phyloP scores from a whole-genome alignment of 352 stramenopile species.

The Phytophthora parvispora region DNA sequence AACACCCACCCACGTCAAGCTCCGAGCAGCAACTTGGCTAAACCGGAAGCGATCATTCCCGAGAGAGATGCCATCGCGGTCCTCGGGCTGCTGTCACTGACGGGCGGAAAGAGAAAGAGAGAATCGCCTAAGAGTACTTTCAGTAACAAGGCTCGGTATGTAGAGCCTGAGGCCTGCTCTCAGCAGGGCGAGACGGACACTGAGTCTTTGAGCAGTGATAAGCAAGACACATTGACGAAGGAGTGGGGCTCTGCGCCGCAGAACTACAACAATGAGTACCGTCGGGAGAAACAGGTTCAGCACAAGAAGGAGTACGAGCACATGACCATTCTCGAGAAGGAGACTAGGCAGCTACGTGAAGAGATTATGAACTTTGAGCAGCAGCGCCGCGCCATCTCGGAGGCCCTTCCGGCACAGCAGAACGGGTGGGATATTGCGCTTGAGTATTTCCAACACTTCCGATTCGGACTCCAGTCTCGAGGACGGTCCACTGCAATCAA shows the following conservation, averaged over 20 bases:
- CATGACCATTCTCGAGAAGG: conserved; percentile 11
- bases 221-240: not conserved
- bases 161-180: not conserved
- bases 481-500: conserved; percentile 1
- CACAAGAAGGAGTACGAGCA: conserved; percentile 11
- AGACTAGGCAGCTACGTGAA: conserved; percentile 13
- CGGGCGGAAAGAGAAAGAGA: conserved; percentile 9
- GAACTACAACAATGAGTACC: not conserved
- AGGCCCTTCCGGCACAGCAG: not conserved
- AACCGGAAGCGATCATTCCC: not conserved
- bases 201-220: conserved; percentile 19
- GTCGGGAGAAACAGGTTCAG: not conserved
- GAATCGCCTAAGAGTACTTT: not conserved
- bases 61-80: conserved; percentile 17
- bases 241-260: not conserved
- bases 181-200: conserved; percentile 19
- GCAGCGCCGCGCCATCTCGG: not conserved
- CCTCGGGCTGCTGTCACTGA: conserved; percentile 17
- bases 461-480: conserved; percentile 8
- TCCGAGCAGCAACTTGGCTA: not conserved
- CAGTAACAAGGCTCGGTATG: not conserved
- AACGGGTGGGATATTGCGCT: conserved; percentile 18
- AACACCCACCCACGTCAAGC: not conserved
- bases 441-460: conserved; percentile 23
- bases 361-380: conserved; percentile 16